Conservation (phyloP, 768 basidiomycete species). For the Dendrothele bispora region DNA sequence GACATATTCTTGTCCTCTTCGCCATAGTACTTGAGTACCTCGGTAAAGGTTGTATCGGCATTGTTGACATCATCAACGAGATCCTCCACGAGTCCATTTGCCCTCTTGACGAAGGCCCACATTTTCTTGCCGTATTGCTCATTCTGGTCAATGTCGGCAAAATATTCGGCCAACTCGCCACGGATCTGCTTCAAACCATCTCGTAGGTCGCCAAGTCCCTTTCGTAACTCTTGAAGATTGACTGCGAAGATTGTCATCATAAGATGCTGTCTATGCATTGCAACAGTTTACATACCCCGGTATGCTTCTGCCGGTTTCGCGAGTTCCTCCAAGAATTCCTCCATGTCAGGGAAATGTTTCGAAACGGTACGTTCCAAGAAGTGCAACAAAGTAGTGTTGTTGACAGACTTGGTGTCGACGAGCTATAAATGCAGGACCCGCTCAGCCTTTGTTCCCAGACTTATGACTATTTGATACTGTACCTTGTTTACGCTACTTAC, state of each 20-base stretch:
- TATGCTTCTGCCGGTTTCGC: conserved; percentile 90
- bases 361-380: conserved; percentile 89
- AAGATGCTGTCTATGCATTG: not conserved
- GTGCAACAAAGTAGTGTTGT: conserved; percentile 92
- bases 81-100: conserved; percentile 74
- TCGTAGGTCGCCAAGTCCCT: conserved; percentile 68
- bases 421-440: conserved; percentile 48
- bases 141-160: conserved; percentile 63
- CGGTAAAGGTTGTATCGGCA: conserved; percentile 80
- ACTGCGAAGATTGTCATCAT: conserved; percentile 41
- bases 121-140: conserved; percentile 89
- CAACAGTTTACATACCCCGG: conserved; percentile 55
- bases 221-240: conserved; percentile 83
- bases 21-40: conserved; percentile 89
- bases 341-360: conserved; percentile 86
- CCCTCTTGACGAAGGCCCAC: conserved; percentile 85
- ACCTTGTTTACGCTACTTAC: conserved; percentile 98
- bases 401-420: conserved; percentile 95
- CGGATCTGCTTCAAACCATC: conserved; percentile 79
- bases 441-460: not conserved
- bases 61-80: conserved; percentile 84
- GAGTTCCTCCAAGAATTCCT: conserved; percentile 86
- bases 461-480: conserved; percentile 7
- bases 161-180: conserved; percentile 78
- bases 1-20: conserved; percentile 88